A percentile compares a stretch with the other conserved stretches of the same genome.
Conservation (phyloP, 768 basidiomycete species). For the Rhizopogon vinicolor region DNA sequence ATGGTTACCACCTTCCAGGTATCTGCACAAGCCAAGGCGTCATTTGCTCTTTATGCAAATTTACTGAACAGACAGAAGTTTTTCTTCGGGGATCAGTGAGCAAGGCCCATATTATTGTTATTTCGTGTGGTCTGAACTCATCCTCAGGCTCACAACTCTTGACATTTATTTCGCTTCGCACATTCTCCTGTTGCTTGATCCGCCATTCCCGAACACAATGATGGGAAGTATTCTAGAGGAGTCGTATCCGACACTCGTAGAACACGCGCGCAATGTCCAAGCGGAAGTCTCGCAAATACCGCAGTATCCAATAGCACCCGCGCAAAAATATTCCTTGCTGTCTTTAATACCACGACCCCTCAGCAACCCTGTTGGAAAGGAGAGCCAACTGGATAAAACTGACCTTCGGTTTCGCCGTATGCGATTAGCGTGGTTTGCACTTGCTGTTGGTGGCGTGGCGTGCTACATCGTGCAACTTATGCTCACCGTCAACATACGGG, state of each 20-base stretch:
- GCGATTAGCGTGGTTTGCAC: conserved; percentile 50
- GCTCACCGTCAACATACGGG: background rate
- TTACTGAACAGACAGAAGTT: conserved; percentile 48
- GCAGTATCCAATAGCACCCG: conserved; percentile 13
- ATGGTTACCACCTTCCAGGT: conserved; percentile 28
- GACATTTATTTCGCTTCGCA: conserved; percentile 70
- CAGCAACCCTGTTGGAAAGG: conserved; percentile 7
- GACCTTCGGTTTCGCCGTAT: conserved; percentile 44
- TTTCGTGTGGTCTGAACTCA: background rate
- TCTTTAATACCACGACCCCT: conserved; percentile 35
- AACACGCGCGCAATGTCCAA: conserved; percentile 53
- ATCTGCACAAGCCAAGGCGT: conserved; percentile 50
- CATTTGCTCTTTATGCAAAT: conserved; percentile 54
- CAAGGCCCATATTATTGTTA: background rate
- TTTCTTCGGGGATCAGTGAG: conserved; percentile 48
- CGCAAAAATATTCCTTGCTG: conserved; percentile 27
- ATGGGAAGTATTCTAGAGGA: conserved; percentile 50
- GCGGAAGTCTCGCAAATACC: conserved; percentile 25
- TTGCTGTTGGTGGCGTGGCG: conserved; percentile 38
- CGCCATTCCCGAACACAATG: conserved; percentile 58
- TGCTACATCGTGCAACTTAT: conserved; percentile 28
- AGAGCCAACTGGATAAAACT: conserved; percentile 26
- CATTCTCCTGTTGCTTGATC: conserved; percentile 51
- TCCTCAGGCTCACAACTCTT: conserved; percentile 51
- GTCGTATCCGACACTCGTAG: conserved; percentile 51